Base-by-base conservation (phyloP, 2,329 filamentous ascomycete genomes). In the Alternaria viburni region DNA sequence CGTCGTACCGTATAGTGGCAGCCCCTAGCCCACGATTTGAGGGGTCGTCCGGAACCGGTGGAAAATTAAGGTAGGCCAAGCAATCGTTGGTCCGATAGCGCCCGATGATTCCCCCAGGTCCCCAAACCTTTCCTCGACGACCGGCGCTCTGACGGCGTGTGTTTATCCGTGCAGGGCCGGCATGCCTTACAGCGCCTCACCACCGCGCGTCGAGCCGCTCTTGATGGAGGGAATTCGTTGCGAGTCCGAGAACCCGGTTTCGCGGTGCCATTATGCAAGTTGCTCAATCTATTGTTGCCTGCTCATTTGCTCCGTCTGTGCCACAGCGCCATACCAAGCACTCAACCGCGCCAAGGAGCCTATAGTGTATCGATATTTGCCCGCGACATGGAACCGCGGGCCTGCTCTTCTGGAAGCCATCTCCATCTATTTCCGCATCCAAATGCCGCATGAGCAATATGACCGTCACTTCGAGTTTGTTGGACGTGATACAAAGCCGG, bases 11-110 rank as follows among this genome's bases (percentile, higher is more conserved):
- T 50, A 56, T 46, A 47, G 26, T 50, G 19, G 56, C 47, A 43
- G 43, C 55, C 43, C 41, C 55, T 54, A 49, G 17, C 46, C 62
- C 58, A 44, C 46, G 21, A 19, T 45, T 43, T 47, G 61, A 59
- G 57, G 57, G 47, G 26, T 59, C 55, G 30, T 51, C 58, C 57
- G 49, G 59, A 36, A 59, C 65, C 61, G 65, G 66, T 54, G 61
- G 59, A 69, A 66, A 56, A 60, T 32, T 75, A 75, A 76, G 70
- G 73, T 75, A 74, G 68, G 72, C 73, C 75, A 77, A 77, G 74
- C 75, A 74, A 70, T 68, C 59, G 61, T 57, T 51, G 67, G 57
- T 60, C 64, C 54, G 58, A 72, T 72, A 74, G 71, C 67, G 66
- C 59, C 68, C 70, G 64, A 56, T 41, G 15, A 60, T 47, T 59